Base-by-base conservation (phyloP, 2,329 filamentous ascomycete genomes). In the Neocucurbitaria cava region DNA sequence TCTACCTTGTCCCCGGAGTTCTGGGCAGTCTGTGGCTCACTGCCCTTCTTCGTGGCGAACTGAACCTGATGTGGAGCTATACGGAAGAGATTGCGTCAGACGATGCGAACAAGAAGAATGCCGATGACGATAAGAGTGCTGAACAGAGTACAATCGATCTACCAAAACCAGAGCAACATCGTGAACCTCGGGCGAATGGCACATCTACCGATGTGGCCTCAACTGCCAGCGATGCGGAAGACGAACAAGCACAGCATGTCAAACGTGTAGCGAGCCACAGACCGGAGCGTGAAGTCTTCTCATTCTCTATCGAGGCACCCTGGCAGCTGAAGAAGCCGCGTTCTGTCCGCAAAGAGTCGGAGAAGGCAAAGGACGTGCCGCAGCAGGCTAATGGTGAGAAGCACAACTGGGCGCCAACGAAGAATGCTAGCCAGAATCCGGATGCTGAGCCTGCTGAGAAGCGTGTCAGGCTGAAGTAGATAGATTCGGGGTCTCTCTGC, bases 1-100 rank as follows among this genome's bases (percentile, higher is more conserved):
- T 99, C 13, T 98, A 98, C 71, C 85, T 99, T 6, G 95, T 98
- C 0, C 94, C 94, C 0, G 89, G 90, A 0, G 91, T 98, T 0
- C 78, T 97, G 5, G 81, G 84, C 1, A 84, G 88, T 1, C 71
- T 95, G 1, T 96, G 91, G 89, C 75, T 87, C 3, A 95, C 90
- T 1, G 94, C 89, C 0, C 64, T 87, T 4, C 71, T 83, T 17
- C 85, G 87, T 10, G 89, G 92, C 2, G 92, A 98, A 69, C 60
- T 94, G 2, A 81, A 79, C 46, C 76, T 87, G 38, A 89, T 98
- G 85, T 96, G 90, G 89, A 80, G 81, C 2, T 98, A 93, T 70
- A 92, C 87, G 0, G 94, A 98, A 72, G 79, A 77, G 0, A 75
- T 79, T 39, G 81, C 81, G 26, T 70, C 73, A 13, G 69, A 71